These are phyloP conservation scores for Cladophialophora exuberans DNA, from an alignment of 2,329 filamentous ascomycete species.

Conservation along the genomic window DNA sequence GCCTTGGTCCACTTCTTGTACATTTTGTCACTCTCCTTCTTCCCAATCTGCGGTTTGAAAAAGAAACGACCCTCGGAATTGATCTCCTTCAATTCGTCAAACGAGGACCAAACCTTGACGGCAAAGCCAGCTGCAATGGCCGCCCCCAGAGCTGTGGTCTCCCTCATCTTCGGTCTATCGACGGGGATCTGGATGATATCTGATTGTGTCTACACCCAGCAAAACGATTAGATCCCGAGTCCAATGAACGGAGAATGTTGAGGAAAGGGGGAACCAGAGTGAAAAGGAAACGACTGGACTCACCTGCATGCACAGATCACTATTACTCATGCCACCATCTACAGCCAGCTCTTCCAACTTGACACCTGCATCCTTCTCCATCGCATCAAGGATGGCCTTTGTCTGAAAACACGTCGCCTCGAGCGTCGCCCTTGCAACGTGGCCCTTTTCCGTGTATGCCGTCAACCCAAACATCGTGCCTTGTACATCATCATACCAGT, in stretches of 20 bases:
- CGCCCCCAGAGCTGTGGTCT: constrained; percentile 85
- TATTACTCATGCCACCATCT: constrained; percentile 80
- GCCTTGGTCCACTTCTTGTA: constrained; percentile 76
- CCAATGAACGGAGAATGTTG: background rate
- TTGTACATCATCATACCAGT: constrained; percentile 83
- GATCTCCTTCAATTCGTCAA: constrained; percentile 73
- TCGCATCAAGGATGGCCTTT: constrained; percentile 79
- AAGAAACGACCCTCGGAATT: constrained; percentile 70
- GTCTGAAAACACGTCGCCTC: constrained; percentile 85
- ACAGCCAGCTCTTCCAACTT: constrained; percentile 72
- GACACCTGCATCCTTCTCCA: constrained; percentile 76
- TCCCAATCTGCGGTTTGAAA: constrained; percentile 69
- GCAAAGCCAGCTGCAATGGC: constrained; percentile 87
- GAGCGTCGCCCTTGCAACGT: constrained; percentile 78
- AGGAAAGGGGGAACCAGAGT: background rate
- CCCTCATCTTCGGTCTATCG: constrained; percentile 79
- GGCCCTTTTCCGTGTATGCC: constrained; percentile 74
- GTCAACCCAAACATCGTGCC: constrained; percentile 78
- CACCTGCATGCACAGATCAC: constrained; percentile 75
- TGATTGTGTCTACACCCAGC: constrained; percentile 62
- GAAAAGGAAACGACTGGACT: constrained; percentile 21
- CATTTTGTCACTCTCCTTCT: constrained; percentile 62
- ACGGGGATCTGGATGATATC: constrained; percentile 83
- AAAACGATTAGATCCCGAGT: background rate
- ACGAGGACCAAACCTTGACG: constrained; percentile 74